A percentile compares a stretch with the other conserved stretches of the same genome.
phyloP scores from a whole-genome alignment of 73 alveolate species.

The Blepharisma stoltei region DNA sequence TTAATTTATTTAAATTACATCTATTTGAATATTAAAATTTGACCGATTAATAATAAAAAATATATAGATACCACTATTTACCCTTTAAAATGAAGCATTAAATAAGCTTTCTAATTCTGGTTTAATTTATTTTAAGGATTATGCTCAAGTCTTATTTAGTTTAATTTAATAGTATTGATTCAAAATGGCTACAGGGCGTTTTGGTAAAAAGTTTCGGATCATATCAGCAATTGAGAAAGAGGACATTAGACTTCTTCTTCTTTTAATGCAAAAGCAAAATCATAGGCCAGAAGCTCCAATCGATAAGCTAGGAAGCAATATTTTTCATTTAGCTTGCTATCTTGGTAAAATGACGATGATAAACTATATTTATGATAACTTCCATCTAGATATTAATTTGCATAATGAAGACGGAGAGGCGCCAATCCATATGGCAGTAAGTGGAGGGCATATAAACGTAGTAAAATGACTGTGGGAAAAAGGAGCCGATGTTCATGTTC shows the following conservation, averaged over 20 bases:
- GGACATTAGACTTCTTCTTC: neutral
- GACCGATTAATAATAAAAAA: no score
- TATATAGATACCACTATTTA: no score
- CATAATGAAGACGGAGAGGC: neutral
- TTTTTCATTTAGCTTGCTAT: neutral
- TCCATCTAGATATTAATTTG: constrained; percentile 4
- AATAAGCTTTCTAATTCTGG: no score
- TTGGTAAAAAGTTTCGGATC: constrained; percentile 25
- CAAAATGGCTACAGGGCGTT: neutral
- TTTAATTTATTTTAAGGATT: no score
- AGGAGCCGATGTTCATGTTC: neutral
- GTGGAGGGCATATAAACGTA: neutral
- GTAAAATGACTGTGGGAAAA: constrained; percentile 9
- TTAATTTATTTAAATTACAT: no score
- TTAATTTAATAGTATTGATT: no score
- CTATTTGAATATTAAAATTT: no score
- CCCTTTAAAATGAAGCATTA: no score
- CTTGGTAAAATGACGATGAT: neutral
- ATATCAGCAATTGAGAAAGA: constrained; percentile 27
- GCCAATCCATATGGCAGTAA: neutral
- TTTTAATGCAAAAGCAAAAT: neutral
- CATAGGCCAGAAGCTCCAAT: neutral
- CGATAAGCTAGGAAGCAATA: constrained; percentile 21
- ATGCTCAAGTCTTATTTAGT: no score
- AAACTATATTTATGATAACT: neutral